Conservation (phyloP, 768 basidiomycete genomes). For the Suillus plorans region DNA sequence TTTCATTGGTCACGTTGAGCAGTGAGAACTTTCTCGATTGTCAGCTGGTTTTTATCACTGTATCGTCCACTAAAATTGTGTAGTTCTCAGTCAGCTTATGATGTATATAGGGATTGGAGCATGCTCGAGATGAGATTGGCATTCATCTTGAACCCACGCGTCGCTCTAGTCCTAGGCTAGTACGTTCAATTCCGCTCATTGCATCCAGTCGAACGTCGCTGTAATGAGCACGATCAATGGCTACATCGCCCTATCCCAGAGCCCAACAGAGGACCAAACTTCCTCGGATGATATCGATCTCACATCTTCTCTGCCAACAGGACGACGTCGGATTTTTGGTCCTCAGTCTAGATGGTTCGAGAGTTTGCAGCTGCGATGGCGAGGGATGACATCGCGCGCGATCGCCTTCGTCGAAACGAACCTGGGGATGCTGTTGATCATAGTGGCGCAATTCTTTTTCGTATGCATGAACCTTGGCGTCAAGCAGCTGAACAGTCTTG, state of each 20-base stretch:
- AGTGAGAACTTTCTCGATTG: not conserved
- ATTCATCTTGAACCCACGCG: not conserved
- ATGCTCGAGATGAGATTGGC: not conserved
- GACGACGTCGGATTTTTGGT: not conserved
- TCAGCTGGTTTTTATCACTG: constrained; percentile 1
- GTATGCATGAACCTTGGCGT: constrained; percentile 62
- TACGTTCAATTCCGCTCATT: not conserved
- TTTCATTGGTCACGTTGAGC: not conserved
- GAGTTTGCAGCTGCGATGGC: not conserved
- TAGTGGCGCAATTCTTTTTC: constrained; percentile 56
- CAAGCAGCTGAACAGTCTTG: constrained; percentile 57
- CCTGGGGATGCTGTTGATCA: constrained; percentile 59
- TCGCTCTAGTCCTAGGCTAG: not conserved
- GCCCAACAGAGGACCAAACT: not conserved
- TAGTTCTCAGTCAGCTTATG: not conserved
- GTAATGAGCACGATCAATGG: not conserved
- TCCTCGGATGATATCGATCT: not conserved
- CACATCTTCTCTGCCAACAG: not conserved
- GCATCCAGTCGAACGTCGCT: not conserved
- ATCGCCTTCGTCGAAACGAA: constrained; percentile 35
- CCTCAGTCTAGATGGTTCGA: not conserved
- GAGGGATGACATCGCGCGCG: not conserved
- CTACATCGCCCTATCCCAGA: not conserved
- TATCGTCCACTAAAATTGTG: not conserved
- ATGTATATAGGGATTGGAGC: not conserved